Base-by-base conservation (phyloP, 2,329 filamentous ascomycete species). In the Pseudogymnoascus sp. region DNA sequence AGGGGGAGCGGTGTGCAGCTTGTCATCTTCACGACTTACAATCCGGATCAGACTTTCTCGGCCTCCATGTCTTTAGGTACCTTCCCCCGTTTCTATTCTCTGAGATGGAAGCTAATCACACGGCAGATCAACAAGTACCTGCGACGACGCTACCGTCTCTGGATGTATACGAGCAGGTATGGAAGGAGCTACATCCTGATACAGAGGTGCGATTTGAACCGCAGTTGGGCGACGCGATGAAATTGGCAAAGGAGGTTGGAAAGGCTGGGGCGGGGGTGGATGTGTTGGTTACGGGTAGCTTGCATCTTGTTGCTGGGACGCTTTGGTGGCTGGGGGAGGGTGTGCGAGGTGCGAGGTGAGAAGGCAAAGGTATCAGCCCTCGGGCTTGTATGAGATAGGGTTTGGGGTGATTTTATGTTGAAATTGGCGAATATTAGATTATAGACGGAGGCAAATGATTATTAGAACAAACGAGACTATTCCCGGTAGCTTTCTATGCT, bases 221-320 rank as follows among this genome's bases (percentile, higher is more conserved):
- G 4, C 83, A 79, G 7, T 82, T 85, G 29, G 77, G 83, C 63
- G 79, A 82, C 61, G 82, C 84, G 13, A 77, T 86, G 7, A 68
- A 68, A 0, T 69, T 83, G 5, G 72, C 72, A 5, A 68, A 71
- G 19, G 11, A 62, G 73, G 3, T 64, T 62, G 7, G 64, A 1
- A 62, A 68, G 65, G 64, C 35, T 62, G 70, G 75, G 38, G 24
- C 14, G 19, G 44, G 44, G 24, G 66, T 68, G 42, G 64, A 69
- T 37, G 62, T 63, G 11, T 64, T 86, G n/a, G 76, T 86, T 47
- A 87, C 84, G 6, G 84, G 85, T 1, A 86, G 84, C 71, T 73
- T 86, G 67, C 82, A 86, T 70, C 76, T 87, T 1, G 80, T 86
- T 0, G 83, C 85, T 0, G 81, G 80, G 11, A 80, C 64, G 13